Conservation (phyloP, 106 monocot species). For the Dendrobium nobile region DNA sequence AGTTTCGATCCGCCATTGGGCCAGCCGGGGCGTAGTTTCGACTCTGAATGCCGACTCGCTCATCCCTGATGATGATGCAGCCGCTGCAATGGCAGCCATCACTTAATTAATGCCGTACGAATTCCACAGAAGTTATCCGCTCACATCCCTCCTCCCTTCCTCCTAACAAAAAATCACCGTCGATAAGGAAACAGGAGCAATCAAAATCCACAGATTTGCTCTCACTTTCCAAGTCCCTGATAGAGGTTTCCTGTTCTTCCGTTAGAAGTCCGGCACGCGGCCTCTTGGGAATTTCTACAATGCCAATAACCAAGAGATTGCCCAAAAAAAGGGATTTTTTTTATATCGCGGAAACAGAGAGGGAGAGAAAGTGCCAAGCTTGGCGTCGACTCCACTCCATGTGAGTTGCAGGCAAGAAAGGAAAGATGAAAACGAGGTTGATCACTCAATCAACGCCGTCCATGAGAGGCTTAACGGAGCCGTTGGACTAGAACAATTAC, state of each 20-base stretch:
- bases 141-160: slow-evolving; percentile 3
- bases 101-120: slow-evolving; percentile 80
- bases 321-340: background rate
- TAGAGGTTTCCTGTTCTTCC: background rate
- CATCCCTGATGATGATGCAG: slow-evolving; percentile 30
- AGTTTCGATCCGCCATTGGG: slow-evolving; percentile 81
- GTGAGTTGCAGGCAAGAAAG: background rate
- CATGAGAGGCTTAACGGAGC: too few relatives aligned
- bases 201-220: background rate
- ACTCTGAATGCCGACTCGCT: slow-evolving; percentile 66
- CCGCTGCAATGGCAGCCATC: slow-evolving; percentile 17
- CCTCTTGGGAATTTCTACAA: background rate
- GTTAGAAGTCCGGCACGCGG: background rate
- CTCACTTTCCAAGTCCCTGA: background rate
- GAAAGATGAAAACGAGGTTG: background rate
- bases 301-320: background rate
- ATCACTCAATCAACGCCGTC: too few relatives aligned
- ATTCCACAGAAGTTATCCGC: slow-evolving; percentile 49
- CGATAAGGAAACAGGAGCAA: background rate
- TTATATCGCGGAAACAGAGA: background rate
- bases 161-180: background rate
- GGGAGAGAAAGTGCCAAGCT: background rate
- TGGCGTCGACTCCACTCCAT: slow-evolving; percentile 1
- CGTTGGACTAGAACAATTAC: too few relatives aligned
- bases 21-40: slow-evolving; percentile 69